phyloP scores from a whole-genome alignment of 306 rosid genomes.

The Vachellia collinsii region DNA sequence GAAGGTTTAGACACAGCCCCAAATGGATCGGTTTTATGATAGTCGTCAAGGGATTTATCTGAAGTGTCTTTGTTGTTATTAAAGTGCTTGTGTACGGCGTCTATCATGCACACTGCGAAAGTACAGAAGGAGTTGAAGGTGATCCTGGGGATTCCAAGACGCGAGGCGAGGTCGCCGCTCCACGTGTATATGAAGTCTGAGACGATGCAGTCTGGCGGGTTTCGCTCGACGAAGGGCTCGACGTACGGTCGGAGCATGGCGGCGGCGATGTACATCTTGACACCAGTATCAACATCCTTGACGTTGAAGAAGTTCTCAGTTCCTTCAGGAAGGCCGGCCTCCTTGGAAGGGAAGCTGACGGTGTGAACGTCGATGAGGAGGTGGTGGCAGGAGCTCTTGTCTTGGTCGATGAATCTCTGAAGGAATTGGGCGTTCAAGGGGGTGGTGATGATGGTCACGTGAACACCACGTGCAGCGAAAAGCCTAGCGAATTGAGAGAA shows the following conservation, averaged over 20 bases:
- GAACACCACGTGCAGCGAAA: conserved; percentile 22
- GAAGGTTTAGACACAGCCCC: neutral
- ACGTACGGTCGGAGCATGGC: neutral
- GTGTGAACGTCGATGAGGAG: conserved; percentile 14
- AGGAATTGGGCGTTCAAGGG: conserved; percentile 1
- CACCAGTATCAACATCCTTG: neutral
- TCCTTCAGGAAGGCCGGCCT: conserved; percentile 24
- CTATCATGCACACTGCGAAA: conserved; percentile 2
- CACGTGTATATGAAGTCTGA: conserved; percentile 4
- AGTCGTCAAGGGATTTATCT: neutral
- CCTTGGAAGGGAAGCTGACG: conserved; percentile 1
- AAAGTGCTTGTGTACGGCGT: neutral
- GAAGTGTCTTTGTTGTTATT: neutral
- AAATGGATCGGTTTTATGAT: neutral
- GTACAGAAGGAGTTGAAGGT: conserved; percentile 1
- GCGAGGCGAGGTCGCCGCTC: conserved; percentile 2
- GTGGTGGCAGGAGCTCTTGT: neutral
- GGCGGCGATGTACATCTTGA: neutral
- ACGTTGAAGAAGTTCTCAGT: neutral
- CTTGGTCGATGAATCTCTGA: neutral
- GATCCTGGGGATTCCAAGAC: conserved; percentile 12
- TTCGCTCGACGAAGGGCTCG: neutral
- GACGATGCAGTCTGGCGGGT: conserved; percentile 27
- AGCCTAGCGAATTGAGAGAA: conserved; percentile 28
- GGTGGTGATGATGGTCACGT: conserved; percentile 35